Evolutionary conservation across 176 grass and related monocot genomes (phyloP), one percentile per base, ranked within the genome.

Genomic region (Paspalum vaginatum): DNA sequence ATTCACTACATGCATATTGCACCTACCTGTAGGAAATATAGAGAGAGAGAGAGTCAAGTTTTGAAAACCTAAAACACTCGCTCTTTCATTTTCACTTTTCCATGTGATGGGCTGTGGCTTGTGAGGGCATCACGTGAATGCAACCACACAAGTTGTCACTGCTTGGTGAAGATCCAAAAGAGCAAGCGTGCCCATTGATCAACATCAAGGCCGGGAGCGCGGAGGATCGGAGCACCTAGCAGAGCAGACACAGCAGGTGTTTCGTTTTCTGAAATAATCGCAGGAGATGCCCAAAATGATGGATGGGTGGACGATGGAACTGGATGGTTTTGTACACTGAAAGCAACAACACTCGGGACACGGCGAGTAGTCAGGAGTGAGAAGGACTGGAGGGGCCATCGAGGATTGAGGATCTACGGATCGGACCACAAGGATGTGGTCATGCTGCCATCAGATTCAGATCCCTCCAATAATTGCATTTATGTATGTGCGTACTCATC

Each of bases 251-350:
- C 5, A 60, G 60, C 73, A 84, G 43, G 11, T 14, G 74, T 75
- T 65, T 83, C 70, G 18, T 83, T 75, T 75, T 83, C 47, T 20
- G 52, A 39, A 69, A 49, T 47, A 11, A 68, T 25, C 59, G 50
- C 61, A 16, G 41, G 24, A 37, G 22, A 55, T 53, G 13, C 60
- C 71, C 70, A 4, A 45, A 53, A 43, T n/a, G 42, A 56, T 66
- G 22, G 7, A 21, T 62, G 32, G 32, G 3, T 32, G 32, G 32
- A 32, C 32, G 32, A 32, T 32, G 32, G 50, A 50, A 39, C 72
- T 50, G 47, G 61, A 62, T 9, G 21, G 12, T 17, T 67, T 53
- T 48, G 40, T 1, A 32, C 38, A 45, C 61, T 17, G 71, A 84
- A 84, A 84, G 72, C 81, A 68, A 84, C 82, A 14, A 7, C 62